A percentile compares a stretch with the other conserved stretches of the same genome.
Conservation (phyloP, 129 eudicot species). For the Escallonia rubra region DNA sequence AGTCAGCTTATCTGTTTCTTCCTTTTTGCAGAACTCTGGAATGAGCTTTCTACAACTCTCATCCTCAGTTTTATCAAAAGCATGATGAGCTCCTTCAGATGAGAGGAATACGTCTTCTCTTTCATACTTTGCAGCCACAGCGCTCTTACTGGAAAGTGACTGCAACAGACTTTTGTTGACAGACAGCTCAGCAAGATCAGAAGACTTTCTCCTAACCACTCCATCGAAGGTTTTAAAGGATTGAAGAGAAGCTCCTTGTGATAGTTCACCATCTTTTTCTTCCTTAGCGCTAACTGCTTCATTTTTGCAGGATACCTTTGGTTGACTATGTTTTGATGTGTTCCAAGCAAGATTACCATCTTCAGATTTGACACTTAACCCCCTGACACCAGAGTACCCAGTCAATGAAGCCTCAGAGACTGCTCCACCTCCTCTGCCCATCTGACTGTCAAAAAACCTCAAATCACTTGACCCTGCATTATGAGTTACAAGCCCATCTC, state of each 20-base stretch:
- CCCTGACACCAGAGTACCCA: conserved; percentile 15
- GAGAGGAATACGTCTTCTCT: conserved; percentile 11
- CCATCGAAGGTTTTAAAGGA: conserved; percentile 16
- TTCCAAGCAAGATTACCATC: not conserved
- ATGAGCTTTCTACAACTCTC: conserved; percentile 5
- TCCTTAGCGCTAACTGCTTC: conserved; percentile 20
- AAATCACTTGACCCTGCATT: conserved; percentile 11
- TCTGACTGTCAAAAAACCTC: conserved; percentile 9
- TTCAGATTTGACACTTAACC: conserved; percentile 9
- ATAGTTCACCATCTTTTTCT: conserved; percentile 16
- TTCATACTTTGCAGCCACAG: conserved; percentile 22
- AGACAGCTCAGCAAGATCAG: conserved; percentile 22
- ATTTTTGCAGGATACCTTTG: conserved; percentile 20
- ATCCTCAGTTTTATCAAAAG: conserved; percentile 6
- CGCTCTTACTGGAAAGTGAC: conserved; percentile 18
- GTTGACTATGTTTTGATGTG: conserved; percentile 12
- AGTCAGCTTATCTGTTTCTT: conserved; percentile 24
- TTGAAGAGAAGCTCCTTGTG: not conserved
- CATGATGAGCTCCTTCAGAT: conserved; percentile 11
- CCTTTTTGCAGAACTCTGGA: conserved; percentile 17
- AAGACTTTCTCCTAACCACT: conserved; percentile 20
- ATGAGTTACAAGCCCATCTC: conserved; percentile 17
- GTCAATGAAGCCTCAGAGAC: conserved; percentile 10
- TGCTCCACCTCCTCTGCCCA: conserved; percentile 16
- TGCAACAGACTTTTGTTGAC: conserved; percentile 14